Evolutionary conservation across 768 basidiomycete species (phyloP).

Genomic region (Tulasnella sp.): DNA sequence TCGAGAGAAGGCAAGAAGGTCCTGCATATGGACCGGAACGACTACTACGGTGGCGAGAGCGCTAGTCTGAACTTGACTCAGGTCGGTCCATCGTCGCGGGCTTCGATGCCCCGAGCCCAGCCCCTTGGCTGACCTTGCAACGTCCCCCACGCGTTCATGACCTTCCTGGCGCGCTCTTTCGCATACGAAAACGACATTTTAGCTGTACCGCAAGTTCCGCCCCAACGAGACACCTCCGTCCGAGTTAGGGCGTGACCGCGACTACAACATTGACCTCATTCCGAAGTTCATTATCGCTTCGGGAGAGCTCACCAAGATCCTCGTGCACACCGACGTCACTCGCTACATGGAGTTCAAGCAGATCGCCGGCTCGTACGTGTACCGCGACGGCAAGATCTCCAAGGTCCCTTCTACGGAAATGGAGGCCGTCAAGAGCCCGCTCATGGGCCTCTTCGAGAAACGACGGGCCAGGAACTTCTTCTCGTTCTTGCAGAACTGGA

Average conservation of each 20-base stretch:
- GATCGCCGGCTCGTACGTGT: conserved; percentile 96
- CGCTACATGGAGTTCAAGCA: conserved; percentile 99
- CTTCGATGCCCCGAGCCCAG: background rate
- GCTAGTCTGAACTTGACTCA: conserved; percentile 96
- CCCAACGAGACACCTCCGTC: conserved; percentile 60
- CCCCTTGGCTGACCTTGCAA: background rate
- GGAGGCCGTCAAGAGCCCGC: conserved; percentile 86
- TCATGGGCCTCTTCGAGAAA: conserved; percentile 99
- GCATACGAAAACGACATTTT: conserved; percentile 6
- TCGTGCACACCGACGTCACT: conserved; percentile 97
- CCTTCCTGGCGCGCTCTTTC: background rate
- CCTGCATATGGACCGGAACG: conserved; percentile 96
- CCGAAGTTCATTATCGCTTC: conserved; percentile 99
- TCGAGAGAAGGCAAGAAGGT: conserved; percentile 99
- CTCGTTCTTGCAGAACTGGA: conserved; percentile 91
- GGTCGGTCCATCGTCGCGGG: conserved; percentile 35
- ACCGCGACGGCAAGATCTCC: conserved; percentile 90
- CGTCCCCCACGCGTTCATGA: background rate
- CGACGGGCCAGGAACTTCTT: conserved; percentile 97
- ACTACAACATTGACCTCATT: conserved; percentile 95
- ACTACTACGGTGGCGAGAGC: conserved; percentile 97
- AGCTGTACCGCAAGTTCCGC: conserved; percentile 97
- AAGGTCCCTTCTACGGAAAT: conserved; percentile 97
- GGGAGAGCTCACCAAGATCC: conserved; percentile 93
- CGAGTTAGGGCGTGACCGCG: conserved; percentile 89